Evolutionary conservation across 371 early-diverging fungal species (phyloP).

Genomic region (Lichtheimia ornata): DNA sequence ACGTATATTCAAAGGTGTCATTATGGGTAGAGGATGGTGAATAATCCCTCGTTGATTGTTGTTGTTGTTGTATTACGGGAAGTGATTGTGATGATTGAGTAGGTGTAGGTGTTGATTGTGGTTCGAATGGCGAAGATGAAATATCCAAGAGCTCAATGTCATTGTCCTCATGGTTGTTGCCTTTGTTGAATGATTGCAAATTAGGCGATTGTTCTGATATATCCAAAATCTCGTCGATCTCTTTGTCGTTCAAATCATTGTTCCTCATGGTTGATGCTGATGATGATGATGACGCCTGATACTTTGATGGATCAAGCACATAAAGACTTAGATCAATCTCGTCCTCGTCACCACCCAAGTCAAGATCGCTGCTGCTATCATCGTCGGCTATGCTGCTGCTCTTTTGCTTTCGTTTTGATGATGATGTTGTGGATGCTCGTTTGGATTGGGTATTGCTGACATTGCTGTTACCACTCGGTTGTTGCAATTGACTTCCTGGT

Average conservation of each 20-base stretch:
- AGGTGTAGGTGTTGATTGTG: not conserved
- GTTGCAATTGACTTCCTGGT: not conserved
- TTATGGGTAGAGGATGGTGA: not conserved
- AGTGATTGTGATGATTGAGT: not conserved
- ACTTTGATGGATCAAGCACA: slow-evolving; percentile 13
- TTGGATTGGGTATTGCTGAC: slow-evolving; percentile 4
- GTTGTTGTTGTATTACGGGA: not conserved
- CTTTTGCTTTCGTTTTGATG: not conserved
- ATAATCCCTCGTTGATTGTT: not conserved
- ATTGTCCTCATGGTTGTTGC: slow-evolving; percentile 1
- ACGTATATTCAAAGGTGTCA: slow-evolving; percentile 28
- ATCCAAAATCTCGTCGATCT: slow-evolving; percentile 2
- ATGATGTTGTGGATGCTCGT: not conserved
- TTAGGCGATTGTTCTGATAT: not conserved
- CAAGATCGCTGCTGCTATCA: not conserved
- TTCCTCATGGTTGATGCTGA: not conserved
- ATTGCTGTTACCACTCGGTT: not conserved
- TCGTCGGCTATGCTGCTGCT: not conserved
- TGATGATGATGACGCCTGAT: slow-evolving; percentile 4
- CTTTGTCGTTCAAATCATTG: not conserved
- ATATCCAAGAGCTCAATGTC: not conserved
- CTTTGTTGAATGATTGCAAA: not conserved
- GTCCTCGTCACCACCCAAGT: not conserved
- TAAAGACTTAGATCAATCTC: slow-evolving; percentile 21
- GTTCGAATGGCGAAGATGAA: not conserved